These are phyloP conservation scores for Coemansia umbellata DNA, from an alignment of 192 early-diverging fungal genomes.

Conservation along the genomic window DNA sequence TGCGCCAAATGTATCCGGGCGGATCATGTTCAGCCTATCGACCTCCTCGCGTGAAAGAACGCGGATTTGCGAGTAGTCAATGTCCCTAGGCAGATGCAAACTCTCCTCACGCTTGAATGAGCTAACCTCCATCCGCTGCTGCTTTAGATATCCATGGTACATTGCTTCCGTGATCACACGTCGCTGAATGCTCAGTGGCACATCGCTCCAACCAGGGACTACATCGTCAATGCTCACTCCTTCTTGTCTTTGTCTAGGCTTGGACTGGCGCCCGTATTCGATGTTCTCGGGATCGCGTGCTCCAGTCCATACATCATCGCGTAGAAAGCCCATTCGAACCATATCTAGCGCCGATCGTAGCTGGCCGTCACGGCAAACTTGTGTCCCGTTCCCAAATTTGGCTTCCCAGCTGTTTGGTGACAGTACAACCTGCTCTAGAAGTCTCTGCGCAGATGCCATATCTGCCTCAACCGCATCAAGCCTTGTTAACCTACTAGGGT, in stretches of 20 bases:
- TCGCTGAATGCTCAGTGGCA: conserved; percentile 51
- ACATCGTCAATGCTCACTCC: conserved; percentile 25
- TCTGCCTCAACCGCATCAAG: conserved; percentile 44
- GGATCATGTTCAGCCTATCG: conserved; percentile 33
- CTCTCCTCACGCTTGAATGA: conserved; percentile 66
- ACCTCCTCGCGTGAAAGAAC: conserved; percentile 48
- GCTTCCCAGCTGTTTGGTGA: conserved; percentile 56
- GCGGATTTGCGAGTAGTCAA: conserved; percentile 58
- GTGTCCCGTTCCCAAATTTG: conserved; percentile 25
- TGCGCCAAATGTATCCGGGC: conserved; percentile 54
- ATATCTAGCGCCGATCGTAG: conserved; percentile 47
- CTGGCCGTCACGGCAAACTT: conserved; percentile 37
- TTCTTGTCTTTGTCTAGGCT: background rate
- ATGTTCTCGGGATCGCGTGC: conserved; percentile 33
- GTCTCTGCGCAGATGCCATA: conserved; percentile 48
- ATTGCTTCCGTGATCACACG: conserved; percentile 62
- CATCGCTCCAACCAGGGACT: conserved; percentile 54
- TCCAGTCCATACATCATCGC: conserved; percentile 38
- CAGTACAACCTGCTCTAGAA: conserved; percentile 50
- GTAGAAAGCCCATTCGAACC: conserved; percentile 48
- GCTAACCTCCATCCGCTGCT: conserved; percentile 59
- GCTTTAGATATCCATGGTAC: conserved; percentile 64
- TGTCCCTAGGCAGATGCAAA: conserved; percentile 55
- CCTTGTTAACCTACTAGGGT: conserved; percentile 41
- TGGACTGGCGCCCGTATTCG: background rate